Evolutionary conservation across 169 alveolate species (phyloP).

Genomic region (Babesia gibsoni): DNA sequence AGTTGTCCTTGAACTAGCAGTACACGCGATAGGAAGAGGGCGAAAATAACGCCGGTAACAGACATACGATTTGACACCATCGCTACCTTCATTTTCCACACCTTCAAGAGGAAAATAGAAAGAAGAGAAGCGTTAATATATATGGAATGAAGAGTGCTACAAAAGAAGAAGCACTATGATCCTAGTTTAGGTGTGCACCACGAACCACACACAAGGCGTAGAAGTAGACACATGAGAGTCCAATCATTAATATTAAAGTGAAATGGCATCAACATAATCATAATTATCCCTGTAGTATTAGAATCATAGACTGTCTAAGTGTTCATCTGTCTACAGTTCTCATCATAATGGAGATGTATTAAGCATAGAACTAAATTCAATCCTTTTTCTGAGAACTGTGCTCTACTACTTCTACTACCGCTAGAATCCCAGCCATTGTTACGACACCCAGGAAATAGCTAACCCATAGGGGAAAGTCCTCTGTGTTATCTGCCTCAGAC

Average conservation of each 20-base stretch:
- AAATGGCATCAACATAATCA: too few relatives aligned
- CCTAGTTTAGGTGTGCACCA: constrained; percentile 12
- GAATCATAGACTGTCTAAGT: too few relatives aligned
- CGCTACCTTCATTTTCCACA: constrained; percentile 7
- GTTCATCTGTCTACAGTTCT: too few relatives aligned
- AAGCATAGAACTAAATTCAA: too few relatives aligned
- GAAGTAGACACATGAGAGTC: too few relatives aligned
- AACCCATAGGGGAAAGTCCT: constrained; percentile 31
- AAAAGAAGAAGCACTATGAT: background rate
- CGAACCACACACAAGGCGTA: constrained; percentile 36
- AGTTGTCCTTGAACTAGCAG: constrained; percentile 66
- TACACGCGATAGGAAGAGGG: background rate
- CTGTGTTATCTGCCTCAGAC: constrained; percentile 5
- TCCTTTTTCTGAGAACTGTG: too few relatives aligned
- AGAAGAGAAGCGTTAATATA: too few relatives aligned
- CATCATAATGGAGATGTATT: too few relatives aligned
- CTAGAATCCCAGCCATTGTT: constrained; percentile 40
- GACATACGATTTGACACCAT: background rate
- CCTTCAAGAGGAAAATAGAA: too few relatives aligned
- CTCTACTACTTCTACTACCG: constrained; percentile 37
- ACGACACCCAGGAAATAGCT: constrained; percentile 46
- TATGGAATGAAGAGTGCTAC: background rate
- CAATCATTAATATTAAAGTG: too few relatives aligned
- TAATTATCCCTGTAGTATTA: too few relatives aligned
- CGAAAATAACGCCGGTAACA: background rate